Percentiles rank a stretch among this genome's conserved stretches.
Conservation (phyloP, 2,329 filamentous ascomycete genomes). For the Trichoderma sp. region DNA sequence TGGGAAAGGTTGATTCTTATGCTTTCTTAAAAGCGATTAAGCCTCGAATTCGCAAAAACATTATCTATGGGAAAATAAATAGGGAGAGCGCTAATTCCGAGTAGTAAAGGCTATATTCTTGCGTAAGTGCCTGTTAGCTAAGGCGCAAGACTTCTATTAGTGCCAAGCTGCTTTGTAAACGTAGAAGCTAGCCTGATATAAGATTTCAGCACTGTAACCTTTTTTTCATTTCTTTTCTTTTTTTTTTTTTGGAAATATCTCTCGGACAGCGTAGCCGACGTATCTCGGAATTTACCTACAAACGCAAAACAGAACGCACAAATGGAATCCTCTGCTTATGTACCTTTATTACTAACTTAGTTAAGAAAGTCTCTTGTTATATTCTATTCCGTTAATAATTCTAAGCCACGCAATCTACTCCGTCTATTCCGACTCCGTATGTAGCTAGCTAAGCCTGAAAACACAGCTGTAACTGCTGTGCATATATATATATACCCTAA, state of each 20-base stretch:
- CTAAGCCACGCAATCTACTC: no score
- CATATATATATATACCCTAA: background rate
- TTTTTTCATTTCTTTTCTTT: background rate
- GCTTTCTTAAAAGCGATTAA: background rate
- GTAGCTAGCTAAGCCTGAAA: background rate
- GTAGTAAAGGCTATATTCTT: no score
- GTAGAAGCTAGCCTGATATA: background rate
- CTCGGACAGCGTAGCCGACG: background rate
- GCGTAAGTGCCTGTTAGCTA: no score
- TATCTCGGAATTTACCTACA: background rate
- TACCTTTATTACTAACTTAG: background rate
- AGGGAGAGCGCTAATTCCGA: no score
- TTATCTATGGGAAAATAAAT: no score
- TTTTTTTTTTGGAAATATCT: background rate
- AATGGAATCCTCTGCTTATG: background rate
- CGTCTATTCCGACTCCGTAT: background rate
- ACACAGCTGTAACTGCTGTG: background rate
- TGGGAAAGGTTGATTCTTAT: background rate
- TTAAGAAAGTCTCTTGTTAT: background rate
- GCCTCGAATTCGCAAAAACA: background rate
- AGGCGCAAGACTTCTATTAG: no score
- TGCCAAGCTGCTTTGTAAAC: background rate
- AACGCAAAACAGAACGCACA: no score
- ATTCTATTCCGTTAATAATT: background rate
- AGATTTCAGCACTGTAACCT: background rate